Evolutionary conservation across 257 asterid genomes (phyloP).

Genomic region (Coffea eugenioides): DNA sequence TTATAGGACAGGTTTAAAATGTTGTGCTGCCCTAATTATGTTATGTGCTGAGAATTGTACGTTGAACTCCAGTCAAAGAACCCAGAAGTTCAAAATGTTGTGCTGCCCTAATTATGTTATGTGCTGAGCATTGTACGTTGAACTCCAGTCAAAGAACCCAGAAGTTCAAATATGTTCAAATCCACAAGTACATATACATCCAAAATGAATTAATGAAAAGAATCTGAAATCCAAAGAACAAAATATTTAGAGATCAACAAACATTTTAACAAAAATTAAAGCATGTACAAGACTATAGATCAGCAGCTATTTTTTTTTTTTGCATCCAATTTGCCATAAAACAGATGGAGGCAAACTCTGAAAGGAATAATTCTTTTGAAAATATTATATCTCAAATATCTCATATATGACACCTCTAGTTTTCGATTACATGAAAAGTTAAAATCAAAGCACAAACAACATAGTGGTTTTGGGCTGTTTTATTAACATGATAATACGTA

Average conservation of each 20-base stretch:
- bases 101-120: not conserved
- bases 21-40: not conserved
- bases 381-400: not conserved
- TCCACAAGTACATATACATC: not conserved
- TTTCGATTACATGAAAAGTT: too few species aligned
- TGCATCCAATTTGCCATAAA: not conserved
- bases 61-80: not conserved
- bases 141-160: not conserved
- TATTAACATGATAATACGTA: too few species aligned
- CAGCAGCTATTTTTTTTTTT: not conserved
- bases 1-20: too few species aligned
- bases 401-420: not conserved
- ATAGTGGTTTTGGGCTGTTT: not conserved
- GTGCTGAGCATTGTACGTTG: not conserved
- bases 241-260: not conserved
- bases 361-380: not conserved
- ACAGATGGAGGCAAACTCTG: not conserved
- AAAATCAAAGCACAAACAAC: not conserved
- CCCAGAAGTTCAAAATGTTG: not conserved
- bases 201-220: not conserved
- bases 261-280: not conserved
- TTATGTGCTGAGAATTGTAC: not conserved
- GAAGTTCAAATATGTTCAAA: not conserved
- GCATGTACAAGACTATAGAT: not conserved
- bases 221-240: not conserved